Evolutionary conservation across 1,284 basidiomycete species (phyloP).

Genomic region (Microbotryum scabiosae): DNA sequence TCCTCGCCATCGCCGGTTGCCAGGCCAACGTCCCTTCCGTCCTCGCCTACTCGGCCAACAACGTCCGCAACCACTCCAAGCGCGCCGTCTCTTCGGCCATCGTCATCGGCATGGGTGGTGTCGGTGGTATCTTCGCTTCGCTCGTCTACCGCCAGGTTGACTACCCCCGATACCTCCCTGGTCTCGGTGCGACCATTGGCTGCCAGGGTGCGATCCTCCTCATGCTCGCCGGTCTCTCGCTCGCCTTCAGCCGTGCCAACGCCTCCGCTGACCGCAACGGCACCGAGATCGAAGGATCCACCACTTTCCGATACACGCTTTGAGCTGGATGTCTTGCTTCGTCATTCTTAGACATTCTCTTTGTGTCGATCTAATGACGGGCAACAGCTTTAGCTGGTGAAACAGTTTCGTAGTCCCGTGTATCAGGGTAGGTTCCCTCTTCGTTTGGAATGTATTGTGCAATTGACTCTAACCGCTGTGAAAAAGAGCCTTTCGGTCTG

Average conservation of each 20-base stretch:
- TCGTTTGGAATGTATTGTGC: no score
- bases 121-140: slow-evolving; percentile 44
- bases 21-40: slow-evolving; percentile 37
- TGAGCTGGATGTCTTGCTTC: neutral
- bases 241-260: slow-evolving; percentile 24
- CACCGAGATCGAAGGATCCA: slow-evolving; percentile 15
- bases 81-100: slow-evolving; percentile 43
- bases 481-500: no score
- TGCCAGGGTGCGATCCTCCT: slow-evolving; percentile 34
- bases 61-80: slow-evolving; percentile 43
- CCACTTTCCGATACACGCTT: slow-evolving; percentile 28
- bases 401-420: no score
- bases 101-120: slow-evolving; percentile 63
- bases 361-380: no score
- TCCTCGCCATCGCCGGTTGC: slow-evolving; percentile 39
- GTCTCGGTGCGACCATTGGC: slow-evolving; percentile 30
- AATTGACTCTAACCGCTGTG: no score
- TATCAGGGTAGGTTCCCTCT: no score
- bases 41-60: slow-evolving; percentile 40
- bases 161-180: slow-evolving; percentile 29
- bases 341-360: neutral
- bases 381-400: no score
- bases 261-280: slow-evolving; percentile 15
- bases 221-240: slow-evolving; percentile 22
- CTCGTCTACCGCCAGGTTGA: slow-evolving; percentile 34